Percentiles rank a stretch among this genome's conserved stretches.
phyloP scores from a whole-genome alignment of 2,329 filamentous ascomycete species.

The Apiospora kogelbergensis region DNA sequence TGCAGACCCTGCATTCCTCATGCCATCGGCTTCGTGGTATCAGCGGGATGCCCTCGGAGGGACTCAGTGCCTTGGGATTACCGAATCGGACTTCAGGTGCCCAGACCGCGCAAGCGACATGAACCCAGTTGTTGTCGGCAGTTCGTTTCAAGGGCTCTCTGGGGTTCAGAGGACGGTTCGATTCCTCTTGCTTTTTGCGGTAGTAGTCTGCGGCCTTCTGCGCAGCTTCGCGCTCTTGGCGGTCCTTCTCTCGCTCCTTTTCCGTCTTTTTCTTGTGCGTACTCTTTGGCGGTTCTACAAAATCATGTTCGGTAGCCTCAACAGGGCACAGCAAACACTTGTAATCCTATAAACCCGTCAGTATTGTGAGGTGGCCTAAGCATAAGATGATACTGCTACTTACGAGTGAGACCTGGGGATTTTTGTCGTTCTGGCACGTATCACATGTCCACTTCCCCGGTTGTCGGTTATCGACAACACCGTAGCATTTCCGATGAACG shows the following conservation, averaged over 20 bases:
- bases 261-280: constrained; percentile 87
- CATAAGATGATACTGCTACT: constrained; percentile 33
- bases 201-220: constrained; percentile 80
- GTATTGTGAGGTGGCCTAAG: constrained; percentile 12
- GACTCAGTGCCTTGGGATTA: constrained; percentile 76
- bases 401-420: constrained; percentile 87
- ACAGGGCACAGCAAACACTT: constrained; percentile 91
- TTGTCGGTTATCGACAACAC: constrained; percentile 69
- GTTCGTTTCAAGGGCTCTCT: constrained; percentile 92
- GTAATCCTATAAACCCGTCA: constrained; percentile 62
- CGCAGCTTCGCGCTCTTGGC: constrained; percentile 80
- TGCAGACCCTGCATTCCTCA: constrained; percentile 82
- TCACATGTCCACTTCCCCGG: constrained; percentile 90
- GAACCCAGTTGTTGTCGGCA: constrained; percentile 96
- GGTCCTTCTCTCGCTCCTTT: constrained; percentile 86
- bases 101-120: constrained; percentile 90
- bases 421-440: constrained; percentile 93
- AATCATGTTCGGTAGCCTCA: constrained; percentile 76
- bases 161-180: constrained; percentile 79
- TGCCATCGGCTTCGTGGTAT: constrained; percentile 74
- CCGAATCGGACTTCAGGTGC: constrained; percentile 92
- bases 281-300: constrained; percentile 78
- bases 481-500: constrained; percentile 91
- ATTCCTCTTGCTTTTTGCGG: constrained; percentile 77
- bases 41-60: constrained; percentile 85